Evolutionary conservation across 495 filamentous ascomycete genomes (phyloP), one percentile per base, ranked within the genome.

Genomic region (Tetracladium marchalianum): DNA sequence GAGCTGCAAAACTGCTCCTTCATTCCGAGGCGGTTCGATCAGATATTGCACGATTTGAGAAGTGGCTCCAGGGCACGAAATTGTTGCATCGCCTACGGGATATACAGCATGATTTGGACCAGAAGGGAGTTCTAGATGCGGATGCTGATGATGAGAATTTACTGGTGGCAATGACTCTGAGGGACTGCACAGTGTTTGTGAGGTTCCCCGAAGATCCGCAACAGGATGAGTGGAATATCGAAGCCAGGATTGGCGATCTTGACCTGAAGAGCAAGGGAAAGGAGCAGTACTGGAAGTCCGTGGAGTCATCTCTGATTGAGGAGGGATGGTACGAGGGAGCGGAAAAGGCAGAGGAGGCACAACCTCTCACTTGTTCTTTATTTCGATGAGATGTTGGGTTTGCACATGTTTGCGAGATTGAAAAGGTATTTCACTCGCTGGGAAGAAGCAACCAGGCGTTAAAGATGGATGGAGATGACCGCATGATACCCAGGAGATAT

Each of bases 191-290:
- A 0, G 71, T 92, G 48, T 96, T 84, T 59, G 17, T 59, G 1
- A 46, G 44, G 7, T 33, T 51, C 9, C 32, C 39, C 1, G 40
- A 19, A n/a, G 12, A 12, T 22, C 7, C 33, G 8, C 31, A 35
- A 11, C 42, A 33, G 76, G 65, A 72, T 87, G 53, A 64, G 66
- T 43, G 16, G 5, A 52, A 27, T 46, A 59, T 92, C 0, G 82
- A 90, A 57, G 82, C 85, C 33, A 77, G 82, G 41, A 66, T 98
- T 1, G 90, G 82, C 0, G 92, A 98, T 62, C 67, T 96, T 36
- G 92, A 98, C 61, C 70, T 86, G 54, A 98, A 98, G 66, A 80
- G 77, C n/a, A 65, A 73, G 11, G 67, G 68, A 4, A 95, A 94
- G 63, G 61, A 78, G 35, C 58, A 66, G 18, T 84, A 90, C 52